phyloP scores from a whole-genome alignment of 805 yeast genomes.

The Kodamaea kaohsiungensis region DNA sequence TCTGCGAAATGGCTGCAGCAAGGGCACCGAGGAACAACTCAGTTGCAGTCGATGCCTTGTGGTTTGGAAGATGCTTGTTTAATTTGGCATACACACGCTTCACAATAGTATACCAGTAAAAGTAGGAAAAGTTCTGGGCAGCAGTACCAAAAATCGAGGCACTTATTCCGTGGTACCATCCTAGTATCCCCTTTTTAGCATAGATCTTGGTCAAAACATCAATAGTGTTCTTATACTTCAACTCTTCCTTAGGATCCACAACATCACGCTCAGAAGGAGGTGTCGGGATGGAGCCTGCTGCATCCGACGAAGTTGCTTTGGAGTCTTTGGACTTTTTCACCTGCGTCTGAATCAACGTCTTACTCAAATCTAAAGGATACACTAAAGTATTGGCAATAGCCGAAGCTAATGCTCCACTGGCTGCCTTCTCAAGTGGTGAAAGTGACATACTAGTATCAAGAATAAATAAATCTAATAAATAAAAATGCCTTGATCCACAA shows the following conservation, averaged over 20 bases:
- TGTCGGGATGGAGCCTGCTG: slow-evolving; percentile 8
- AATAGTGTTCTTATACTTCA: slow-evolving; percentile 53
- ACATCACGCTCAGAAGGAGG: slow-evolving; percentile 16
- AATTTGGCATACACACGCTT: slow-evolving; percentile 53
- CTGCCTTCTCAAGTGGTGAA: slow-evolving; percentile 75
- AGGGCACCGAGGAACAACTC: slow-evolving; percentile 75
- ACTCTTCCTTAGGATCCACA: slow-evolving; percentile 21
- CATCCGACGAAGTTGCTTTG: not conserved
- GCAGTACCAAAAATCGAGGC: slow-evolving; percentile 72
- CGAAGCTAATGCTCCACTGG: slow-evolving; percentile 82
- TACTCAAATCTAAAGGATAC: slow-evolving; percentile 78
- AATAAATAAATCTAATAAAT: not conserved
- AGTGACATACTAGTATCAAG: slow-evolving; percentile 40
- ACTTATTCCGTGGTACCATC: slow-evolving; percentile 71
- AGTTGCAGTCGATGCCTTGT: slow-evolving; percentile 54
- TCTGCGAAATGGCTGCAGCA: slow-evolving; percentile 80
- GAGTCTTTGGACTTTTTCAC: slow-evolving; percentile 27
- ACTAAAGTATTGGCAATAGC: slow-evolving; percentile 76
- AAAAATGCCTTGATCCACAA: not conserved
- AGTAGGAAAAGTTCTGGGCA: slow-evolving; percentile 77
- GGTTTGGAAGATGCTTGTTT: slow-evolving; percentile 35
- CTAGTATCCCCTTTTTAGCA: slow-evolving; percentile 58
- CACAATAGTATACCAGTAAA: slow-evolving; percentile 82
- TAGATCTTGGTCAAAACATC: slow-evolving; percentile 66
- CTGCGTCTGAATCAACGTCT: slow-evolving; percentile 77